A percentile compares a stretch with the other conserved stretches of the same genome.
These are phyloP conservation scores for Musa schizocarpa DNA, from an alignment of 176 grass and related monocot genomes.

Conservation along the genomic window DNA sequence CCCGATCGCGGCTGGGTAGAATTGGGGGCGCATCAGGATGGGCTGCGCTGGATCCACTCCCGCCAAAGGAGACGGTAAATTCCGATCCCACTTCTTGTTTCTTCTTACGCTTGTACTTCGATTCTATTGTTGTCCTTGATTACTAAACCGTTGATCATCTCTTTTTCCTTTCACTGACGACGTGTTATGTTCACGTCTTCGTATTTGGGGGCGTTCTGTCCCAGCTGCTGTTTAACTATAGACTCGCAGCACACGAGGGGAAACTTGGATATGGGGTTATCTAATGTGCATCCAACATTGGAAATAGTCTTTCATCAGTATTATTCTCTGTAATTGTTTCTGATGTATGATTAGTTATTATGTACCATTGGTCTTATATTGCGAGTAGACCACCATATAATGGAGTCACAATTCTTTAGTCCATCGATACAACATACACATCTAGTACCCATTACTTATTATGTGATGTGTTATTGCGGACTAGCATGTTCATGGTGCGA, in stretches of 20 bases:
- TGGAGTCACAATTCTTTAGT: neutral
- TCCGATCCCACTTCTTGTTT: neutral
- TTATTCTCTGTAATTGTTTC: neutral
- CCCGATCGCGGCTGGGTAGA: neutral
- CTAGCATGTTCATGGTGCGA: too few species aligned
- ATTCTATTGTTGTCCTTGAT: too few species aligned
- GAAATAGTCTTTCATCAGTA: neutral
- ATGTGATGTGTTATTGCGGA: too few species aligned
- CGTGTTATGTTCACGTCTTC: too few species aligned
- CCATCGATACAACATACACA: too few species aligned
- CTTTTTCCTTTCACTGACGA: too few species aligned
- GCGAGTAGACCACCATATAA: neutral
- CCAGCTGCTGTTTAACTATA: too few species aligned
- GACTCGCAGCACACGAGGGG: too few species aligned
- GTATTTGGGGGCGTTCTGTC: too few species aligned
- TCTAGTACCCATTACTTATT: too few species aligned
- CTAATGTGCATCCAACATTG: neutral
- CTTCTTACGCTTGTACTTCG: too few species aligned
- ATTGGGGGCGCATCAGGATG: constrained; percentile 33
- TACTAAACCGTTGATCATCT: too few species aligned
- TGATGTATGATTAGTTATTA: neutral
- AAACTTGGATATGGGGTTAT: neutral
- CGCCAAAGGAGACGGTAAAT: constrained; percentile 37
- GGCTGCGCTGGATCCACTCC: constrained; percentile 87
- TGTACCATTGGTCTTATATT: neutral